Conservation (phyloP, 805 yeast genomes). For the Cyberlindnera bimundalis region DNA sequence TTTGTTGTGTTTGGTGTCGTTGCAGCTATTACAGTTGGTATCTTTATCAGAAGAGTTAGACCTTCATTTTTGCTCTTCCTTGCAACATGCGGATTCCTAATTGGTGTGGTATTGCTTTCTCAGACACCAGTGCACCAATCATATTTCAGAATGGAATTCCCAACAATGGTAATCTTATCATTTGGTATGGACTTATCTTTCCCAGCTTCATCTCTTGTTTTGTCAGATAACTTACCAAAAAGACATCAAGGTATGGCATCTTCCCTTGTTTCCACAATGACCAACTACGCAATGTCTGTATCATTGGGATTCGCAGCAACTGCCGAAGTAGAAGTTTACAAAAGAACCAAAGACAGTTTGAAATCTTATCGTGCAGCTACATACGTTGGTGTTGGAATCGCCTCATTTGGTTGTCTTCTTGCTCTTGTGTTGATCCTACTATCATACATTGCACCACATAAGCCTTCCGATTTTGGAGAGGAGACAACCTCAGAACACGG, state of each 20-base stretch:
- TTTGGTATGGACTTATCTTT: constrained; percentile 80
- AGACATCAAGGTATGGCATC: constrained; percentile 78
- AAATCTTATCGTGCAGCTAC: constrained; percentile 53
- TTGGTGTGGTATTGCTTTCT: constrained; percentile 51
- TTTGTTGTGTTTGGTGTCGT: constrained; percentile 48
- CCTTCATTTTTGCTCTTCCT: constrained; percentile 49
- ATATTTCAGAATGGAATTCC: constrained; percentile 56
- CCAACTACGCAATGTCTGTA: constrained; percentile 69
- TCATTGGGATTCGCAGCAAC: constrained; percentile 70
- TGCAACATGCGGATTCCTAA: constrained; percentile 51
- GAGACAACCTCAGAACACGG: background rate
- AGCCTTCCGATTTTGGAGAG: background rate
- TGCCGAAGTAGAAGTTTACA: constrained; percentile 45
- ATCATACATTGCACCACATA: constrained; percentile 12
- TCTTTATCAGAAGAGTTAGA: constrained; percentile 41
- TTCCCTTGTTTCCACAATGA: constrained; percentile 64
- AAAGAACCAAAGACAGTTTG: constrained; percentile 28
- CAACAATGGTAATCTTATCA: constrained; percentile 50
- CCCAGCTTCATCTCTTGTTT: constrained; percentile 66
- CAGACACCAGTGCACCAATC: constrained; percentile 56
- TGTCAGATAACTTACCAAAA: constrained; percentile 56
- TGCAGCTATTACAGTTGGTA: constrained; percentile 53
- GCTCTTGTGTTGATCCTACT: constrained; percentile 10
- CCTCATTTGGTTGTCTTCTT: constrained; percentile 40
- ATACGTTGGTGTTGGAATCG: constrained; percentile 60